Evolutionary conservation across 805 yeast genomes (phyloP).

Genomic region (Wickerhamomyces bisporus): DNA sequence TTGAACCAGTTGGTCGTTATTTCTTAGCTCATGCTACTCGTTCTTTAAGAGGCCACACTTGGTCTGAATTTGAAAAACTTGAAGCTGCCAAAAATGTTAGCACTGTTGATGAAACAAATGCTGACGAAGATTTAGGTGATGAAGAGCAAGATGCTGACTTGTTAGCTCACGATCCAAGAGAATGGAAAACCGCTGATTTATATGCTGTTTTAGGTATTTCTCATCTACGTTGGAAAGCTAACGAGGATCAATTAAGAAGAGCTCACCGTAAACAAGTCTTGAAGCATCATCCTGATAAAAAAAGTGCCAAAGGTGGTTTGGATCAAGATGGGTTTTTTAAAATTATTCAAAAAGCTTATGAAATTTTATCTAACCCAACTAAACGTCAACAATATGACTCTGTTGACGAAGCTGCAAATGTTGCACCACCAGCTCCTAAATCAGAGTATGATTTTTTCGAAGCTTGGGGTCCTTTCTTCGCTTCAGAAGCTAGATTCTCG

Average conservation of each 20-base stretch:
- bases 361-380: slow-evolving; percentile 75
- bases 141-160: slow-evolving; percentile 67
- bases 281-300: slow-evolving; percentile 98
- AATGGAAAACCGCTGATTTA: slow-evolving; percentile 95
- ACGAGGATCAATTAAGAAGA: slow-evolving; percentile 87
- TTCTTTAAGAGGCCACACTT: slow-evolving; percentile 92
- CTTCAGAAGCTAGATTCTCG: slow-evolving; percentile 85
- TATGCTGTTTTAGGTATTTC: slow-evolving; percentile 94
- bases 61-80: slow-evolving; percentile 94
- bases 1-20: slow-evolving; percentile 95
- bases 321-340: slow-evolving; percentile 97
- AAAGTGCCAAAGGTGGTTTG: slow-evolving; percentile 78
- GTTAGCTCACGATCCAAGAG: slow-evolving; percentile 90
- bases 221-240: slow-evolving; percentile 85
- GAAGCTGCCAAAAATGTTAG: slow-evolving; percentile 87
- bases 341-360: slow-evolving; percentile 95
- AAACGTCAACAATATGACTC: slow-evolving; percentile 95
- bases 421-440: slow-evolving; percentile 67
- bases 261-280: slow-evolving; percentile 96
- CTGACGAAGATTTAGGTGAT: slow-evolving; percentile 58
- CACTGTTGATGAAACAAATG: slow-evolving; percentile 54
- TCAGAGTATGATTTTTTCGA: slow-evolving; percentile 76
- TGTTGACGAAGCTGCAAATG: slow-evolving; percentile 86
- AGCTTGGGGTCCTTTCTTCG: slow-evolving; percentile 92
- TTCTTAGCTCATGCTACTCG: slow-evolving; percentile 96